Evolutionary conservation across 208 protist species (phyloP).

Genomic region (Borovskyia barvae): DNA sequence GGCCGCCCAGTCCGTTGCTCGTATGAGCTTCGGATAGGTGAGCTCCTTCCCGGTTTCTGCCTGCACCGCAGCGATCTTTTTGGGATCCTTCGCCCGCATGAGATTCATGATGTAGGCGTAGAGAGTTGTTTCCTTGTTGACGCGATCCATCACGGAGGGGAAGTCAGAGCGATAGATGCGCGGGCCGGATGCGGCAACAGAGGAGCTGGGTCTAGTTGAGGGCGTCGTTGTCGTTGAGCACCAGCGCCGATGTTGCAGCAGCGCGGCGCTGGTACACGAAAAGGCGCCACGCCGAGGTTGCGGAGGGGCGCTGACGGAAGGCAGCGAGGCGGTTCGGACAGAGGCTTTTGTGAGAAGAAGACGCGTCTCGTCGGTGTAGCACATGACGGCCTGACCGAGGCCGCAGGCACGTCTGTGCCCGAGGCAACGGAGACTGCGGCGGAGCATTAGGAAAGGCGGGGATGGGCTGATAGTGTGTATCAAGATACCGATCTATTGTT

Average conservation of each 20-base stretch:
- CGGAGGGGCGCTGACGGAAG: no score
- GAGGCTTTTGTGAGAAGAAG: no score
- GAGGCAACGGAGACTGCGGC: no score
- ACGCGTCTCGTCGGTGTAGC: no score
- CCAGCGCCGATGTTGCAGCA: not conserved
- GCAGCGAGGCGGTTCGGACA: no score
- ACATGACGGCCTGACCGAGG: no score
- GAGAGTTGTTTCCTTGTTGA: constrained; percentile 21
- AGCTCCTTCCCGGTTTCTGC: constrained; percentile 7
- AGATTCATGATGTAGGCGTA: constrained; percentile 20
- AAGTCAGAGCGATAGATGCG: constrained; percentile 19
- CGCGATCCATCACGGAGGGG: constrained; percentile 11
- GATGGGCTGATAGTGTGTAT: no score
- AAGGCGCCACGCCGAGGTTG: no score
- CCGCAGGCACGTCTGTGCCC: no score
- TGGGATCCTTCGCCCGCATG: constrained; percentile 5
- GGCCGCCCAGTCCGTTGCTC: constrained; percentile 17
- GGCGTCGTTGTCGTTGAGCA: constrained; percentile 1
- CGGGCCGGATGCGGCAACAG: not conserved
- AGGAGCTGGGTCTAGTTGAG: not conserved
- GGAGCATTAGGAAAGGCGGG: no score
- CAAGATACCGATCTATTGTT: no score
- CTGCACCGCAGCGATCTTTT: constrained; percentile 9
- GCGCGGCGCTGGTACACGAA: no score
- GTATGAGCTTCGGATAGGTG: not conserved